A percentile compares a stretch with the other conserved stretches of the same genome.
Conservation (phyloP, 2,329 filamentous ascomycete species). For the Penicillium nordicum region DNA sequence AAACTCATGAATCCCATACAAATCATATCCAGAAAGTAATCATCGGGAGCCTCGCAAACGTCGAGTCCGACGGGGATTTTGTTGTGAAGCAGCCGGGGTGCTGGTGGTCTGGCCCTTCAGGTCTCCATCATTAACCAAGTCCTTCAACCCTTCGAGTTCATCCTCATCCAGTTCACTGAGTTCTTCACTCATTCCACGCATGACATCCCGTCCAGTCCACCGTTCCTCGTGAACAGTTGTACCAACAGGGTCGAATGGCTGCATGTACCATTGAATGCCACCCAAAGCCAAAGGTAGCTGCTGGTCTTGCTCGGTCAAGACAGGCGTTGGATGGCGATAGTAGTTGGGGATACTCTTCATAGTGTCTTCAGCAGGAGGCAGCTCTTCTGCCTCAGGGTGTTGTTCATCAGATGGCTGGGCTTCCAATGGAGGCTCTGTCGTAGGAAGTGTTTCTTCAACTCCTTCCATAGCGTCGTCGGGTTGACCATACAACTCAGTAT, state of each 20-base stretch:
- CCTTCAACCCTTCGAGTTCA: slow-evolving; percentile 60
- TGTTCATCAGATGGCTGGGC: slow-evolving; percentile 2
- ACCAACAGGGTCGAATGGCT: slow-evolving; percentile 72
- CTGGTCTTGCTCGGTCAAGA: slow-evolving; percentile 42
- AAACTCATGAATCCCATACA: slow-evolving; percentile 9
- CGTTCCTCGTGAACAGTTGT: slow-evolving; percentile 75
- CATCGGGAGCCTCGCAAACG: slow-evolving; percentile 14
- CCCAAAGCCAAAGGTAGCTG: slow-evolving; percentile 61
- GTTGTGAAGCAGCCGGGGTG: slow-evolving; percentile 12
- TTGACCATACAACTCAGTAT: slow-evolving; percentile 32
- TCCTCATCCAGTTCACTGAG: slow-evolving; percentile 91
- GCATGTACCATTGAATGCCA: slow-evolving; percentile 84
- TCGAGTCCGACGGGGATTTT: slow-evolving; percentile 21
- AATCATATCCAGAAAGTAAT: slow-evolving; percentile 12
- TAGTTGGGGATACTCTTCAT: slow-evolving; percentile 28
- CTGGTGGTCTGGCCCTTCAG: slow-evolving; percentile 16
- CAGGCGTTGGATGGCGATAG: slow-evolving; percentile 48
- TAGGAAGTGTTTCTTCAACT: slow-evolving; percentile 11
- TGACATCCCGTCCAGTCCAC: slow-evolving; percentile 69
- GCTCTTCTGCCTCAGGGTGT: slow-evolving; percentile 15
- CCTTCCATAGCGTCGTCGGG: slow-evolving; percentile 29
- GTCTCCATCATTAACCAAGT: slow-evolving; percentile 55
- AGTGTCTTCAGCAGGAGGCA: slow-evolving; percentile 14
- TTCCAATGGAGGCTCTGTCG: slow-evolving; percentile 13
- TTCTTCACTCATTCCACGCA: slow-evolving; percentile 74